Evolutionary conservation across 306 rosid species (phyloP), one percentile per base, ranked within the genome.

Genomic region (Vicia sativa): DNA sequence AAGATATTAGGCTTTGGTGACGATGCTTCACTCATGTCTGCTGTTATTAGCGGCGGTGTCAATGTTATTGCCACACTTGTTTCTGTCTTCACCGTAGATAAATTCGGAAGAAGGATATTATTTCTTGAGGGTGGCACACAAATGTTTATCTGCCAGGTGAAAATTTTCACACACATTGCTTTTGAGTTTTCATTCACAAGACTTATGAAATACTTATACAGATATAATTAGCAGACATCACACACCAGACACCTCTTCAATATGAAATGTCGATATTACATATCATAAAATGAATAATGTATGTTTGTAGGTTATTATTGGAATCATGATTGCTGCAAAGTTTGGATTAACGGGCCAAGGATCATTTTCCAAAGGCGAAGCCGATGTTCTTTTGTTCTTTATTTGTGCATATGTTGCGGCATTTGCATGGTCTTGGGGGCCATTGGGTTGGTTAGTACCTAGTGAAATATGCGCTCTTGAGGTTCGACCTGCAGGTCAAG

Each of bases 391-490:
- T 2, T 14, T 86, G 60, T 7, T 76, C n/a, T 72, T 89, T 16
- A 80, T 89, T 4, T 89, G 91, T 29, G 5, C 25, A 6, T 89
- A 84, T 34, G 89, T 86, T 39, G 91, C 91, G 15, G 89, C 82
- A 41, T 88, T 76, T 13, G 89, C 91, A 0, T 89, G 96, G 96
- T 89, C 91, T 3, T 89, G 96, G 89, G 91, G 89, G 0, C 91
- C 88, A 9, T 38, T 89, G 14, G 88, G 86, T 11, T 88, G 89
- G 95, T 72, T 86, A 42, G 77, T 88, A 2, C 95, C 91, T 0
- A 80, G 86, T 39, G 91, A 88, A 59, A 76, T 83, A 5, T 88
- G 89, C 28, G 65, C 89, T 9, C 59, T 86, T 0, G 91, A 84
- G 58, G 53, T 86, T 48, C 68, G 95, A 52, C 75, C 91, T 0